A percentile compares a stretch with the other conserved stretches of the same genome.
These are phyloP conservation scores for Wickerhamiella infanticola DNA, from an alignment of 1,139 yeast species.

Conservation along the genomic window DNA sequence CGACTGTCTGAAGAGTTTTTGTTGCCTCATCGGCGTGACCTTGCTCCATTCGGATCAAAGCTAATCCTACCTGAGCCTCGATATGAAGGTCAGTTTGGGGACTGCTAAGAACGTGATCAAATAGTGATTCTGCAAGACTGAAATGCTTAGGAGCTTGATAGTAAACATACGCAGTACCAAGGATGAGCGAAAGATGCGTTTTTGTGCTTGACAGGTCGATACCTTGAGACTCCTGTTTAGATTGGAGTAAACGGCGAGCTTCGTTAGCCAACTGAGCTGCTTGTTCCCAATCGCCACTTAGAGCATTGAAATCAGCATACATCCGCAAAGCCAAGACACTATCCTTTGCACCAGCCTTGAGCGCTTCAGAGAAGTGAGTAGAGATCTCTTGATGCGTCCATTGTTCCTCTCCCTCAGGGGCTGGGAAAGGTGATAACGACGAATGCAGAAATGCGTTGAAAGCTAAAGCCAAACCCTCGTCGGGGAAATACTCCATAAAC, in stretches of 20 bases:
- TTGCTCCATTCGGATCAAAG: slow-evolving; percentile 56
- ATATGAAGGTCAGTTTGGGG: slow-evolving; percentile 32
- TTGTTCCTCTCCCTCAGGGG: slow-evolving; percentile 15
- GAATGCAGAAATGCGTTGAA: slow-evolving; percentile 32
- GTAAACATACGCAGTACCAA: slow-evolving; percentile 69
- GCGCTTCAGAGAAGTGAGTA: slow-evolving; percentile 24
- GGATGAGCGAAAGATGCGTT: slow-evolving; percentile 44
- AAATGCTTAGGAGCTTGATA: slow-evolving; percentile 84
- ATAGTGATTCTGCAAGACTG: slow-evolving; percentile 54
- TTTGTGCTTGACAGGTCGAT: slow-evolving; percentile 36
- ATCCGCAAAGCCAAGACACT: slow-evolving; percentile 54
- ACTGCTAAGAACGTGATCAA: slow-evolving; percentile 40
- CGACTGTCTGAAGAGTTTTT: slow-evolving; percentile 36
- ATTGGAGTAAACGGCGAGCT: slow-evolving; percentile 40
- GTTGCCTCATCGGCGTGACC: slow-evolving; percentile 42
- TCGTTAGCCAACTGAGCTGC: slow-evolving; percentile 46
- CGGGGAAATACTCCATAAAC: slow-evolving; percentile 43
- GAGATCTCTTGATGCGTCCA: slow-evolving; percentile 37
- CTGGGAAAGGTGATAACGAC: slow-evolving; percentile 47
- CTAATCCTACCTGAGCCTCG: slow-evolving; percentile 67
- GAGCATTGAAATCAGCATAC: slow-evolving; percentile 43
- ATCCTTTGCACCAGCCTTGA: slow-evolving; percentile 39
- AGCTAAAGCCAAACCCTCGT: slow-evolving; percentile 48
- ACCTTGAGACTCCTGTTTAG: slow-evolving; percentile 33
- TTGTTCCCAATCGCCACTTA: slow-evolving; percentile 45